phyloP scores from a whole-genome alignment of 2,329 filamentous ascomycete genomes.

The Scortechinia acanthostroma region DNA sequence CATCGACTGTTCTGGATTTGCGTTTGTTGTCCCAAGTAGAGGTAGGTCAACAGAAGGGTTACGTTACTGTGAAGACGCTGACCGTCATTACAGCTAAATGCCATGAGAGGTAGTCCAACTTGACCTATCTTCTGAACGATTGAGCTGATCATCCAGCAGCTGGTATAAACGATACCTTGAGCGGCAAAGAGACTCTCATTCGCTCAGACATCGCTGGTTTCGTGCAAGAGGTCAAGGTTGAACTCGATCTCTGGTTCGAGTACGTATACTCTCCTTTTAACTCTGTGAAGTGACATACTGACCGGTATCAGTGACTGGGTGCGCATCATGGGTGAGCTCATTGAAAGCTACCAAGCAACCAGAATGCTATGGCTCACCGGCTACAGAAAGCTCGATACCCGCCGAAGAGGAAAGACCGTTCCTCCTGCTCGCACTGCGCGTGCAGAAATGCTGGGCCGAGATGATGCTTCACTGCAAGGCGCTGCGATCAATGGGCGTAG shows the following conservation, averaged over 20 bases:
- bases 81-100: conserved; percentile 23
- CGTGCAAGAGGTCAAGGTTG: conserved; percentile 33
- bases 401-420: conserved; percentile 16
- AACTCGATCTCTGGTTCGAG: conserved; percentile 39
- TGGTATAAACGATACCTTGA: conserved; percentile 24
- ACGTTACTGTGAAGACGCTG: not conserved
- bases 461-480: conserved; percentile 42
- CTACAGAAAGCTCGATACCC: not conserved
- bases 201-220: conserved; percentile 26
- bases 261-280: conserved; percentile 9
- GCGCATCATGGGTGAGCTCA: conserved; percentile 18
- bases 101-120: conserved; percentile 19
- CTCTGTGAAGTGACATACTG: too few species aligned
- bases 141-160: too few species aligned
- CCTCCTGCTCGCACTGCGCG: conserved; percentile 33
- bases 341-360: not conserved
- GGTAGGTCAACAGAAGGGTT: conserved; percentile 10
- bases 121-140: too few species aligned
- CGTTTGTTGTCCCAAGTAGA: conserved; percentile 43
- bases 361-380: not conserved
- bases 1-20: conserved; percentile 36
- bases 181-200: conserved; percentile 11
- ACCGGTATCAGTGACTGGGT: conserved; percentile 23
- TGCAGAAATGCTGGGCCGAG: conserved; percentile 44
- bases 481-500: conserved; percentile 34